phyloP scores from a whole-genome alignment of 345 rosid genomes.

The Gossypium raimondii region DNA sequence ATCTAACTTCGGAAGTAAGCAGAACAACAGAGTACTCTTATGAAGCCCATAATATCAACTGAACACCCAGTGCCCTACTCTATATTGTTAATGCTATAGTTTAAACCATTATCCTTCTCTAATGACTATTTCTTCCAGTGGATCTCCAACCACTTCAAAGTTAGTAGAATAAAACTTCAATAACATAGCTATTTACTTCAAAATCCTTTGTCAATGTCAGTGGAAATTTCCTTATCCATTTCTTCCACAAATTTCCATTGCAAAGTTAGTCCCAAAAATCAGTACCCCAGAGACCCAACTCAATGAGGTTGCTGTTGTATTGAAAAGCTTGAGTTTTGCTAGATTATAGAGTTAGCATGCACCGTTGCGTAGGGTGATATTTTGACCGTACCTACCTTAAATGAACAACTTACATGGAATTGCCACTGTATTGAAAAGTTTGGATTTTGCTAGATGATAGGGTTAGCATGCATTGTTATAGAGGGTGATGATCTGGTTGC shows the following conservation, averaged over 20 bases:
- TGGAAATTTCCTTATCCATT: neutral
- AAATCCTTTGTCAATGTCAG: neutral
- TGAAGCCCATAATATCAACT: neutral
- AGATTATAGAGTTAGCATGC: neutral
- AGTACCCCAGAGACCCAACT: neutral
- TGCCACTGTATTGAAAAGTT: neutral
- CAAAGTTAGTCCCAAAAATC: neutral
- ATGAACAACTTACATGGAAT: neutral
- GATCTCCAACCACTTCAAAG: neutral
- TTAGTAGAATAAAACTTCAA: neutral
- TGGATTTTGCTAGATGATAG: neutral
- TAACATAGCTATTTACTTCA: neutral
- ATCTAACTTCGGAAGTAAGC: neutral
- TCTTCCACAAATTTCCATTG: neutral
- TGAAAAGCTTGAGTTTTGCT: neutral
- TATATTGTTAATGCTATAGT: neutral
- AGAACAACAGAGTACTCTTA: neutral
- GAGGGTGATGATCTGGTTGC: neutral
- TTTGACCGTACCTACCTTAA: neutral
- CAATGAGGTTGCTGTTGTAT: neutral
- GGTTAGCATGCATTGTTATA: neutral
- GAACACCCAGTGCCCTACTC: neutral
- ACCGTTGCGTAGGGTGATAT: neutral
- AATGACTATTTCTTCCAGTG: neutral
- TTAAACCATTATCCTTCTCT: slow-evolving; percentile 10